Conservation (phyloP, 768 basidiomycete species). For the Amanita subjunquillea region DNA sequence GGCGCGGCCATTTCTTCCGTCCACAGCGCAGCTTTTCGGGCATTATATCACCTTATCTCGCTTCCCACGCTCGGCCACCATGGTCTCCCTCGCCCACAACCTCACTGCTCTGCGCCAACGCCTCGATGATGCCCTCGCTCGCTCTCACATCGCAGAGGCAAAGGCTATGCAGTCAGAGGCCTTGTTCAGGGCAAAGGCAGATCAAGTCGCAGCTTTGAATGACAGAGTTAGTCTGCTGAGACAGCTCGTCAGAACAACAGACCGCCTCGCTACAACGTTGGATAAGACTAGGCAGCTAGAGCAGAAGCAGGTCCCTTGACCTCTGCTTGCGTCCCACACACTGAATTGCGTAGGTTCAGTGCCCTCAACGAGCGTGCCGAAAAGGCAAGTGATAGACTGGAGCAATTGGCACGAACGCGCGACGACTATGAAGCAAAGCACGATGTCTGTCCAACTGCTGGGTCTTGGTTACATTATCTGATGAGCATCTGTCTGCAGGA, state of each 20-base stretch:
- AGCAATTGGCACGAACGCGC: constrained; percentile 10
- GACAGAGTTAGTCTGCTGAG: constrained; percentile 13
- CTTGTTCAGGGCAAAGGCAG: constrained; percentile 13
- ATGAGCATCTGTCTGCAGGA: constrained; percentile 9
- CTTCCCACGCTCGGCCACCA: not conserved
- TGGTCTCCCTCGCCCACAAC: not conserved
- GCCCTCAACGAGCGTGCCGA: constrained; percentile 4
- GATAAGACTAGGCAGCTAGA: constrained; percentile 16
- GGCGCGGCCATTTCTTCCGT: constrained; percentile 43
- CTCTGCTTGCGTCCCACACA: not conserved
- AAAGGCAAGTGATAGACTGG: constrained; percentile 10
- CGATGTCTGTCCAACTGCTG: constrained; percentile 8
- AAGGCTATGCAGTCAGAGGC: constrained; percentile 10
- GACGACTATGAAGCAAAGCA: constrained; percentile 10
- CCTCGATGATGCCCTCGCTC: constrained; percentile 14
- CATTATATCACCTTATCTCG: not conserved
- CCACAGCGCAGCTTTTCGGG: too few relatives aligned
- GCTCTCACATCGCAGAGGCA: constrained; percentile 18
- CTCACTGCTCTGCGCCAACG: not conserved
- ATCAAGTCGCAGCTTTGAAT: constrained; percentile 13
- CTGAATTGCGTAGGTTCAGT: constrained; percentile 11
- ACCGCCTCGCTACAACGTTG: constrained; percentile 11
- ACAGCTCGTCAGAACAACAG: constrained; percentile 10
- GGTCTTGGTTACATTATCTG: constrained; percentile 3
- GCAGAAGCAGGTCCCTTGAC: constrained; percentile 16